These are phyloP conservation scores for Aspergillus saccharolyticus DNA, from an alignment of 495 filamentous ascomycete species.

Conservation along the genomic window DNA sequence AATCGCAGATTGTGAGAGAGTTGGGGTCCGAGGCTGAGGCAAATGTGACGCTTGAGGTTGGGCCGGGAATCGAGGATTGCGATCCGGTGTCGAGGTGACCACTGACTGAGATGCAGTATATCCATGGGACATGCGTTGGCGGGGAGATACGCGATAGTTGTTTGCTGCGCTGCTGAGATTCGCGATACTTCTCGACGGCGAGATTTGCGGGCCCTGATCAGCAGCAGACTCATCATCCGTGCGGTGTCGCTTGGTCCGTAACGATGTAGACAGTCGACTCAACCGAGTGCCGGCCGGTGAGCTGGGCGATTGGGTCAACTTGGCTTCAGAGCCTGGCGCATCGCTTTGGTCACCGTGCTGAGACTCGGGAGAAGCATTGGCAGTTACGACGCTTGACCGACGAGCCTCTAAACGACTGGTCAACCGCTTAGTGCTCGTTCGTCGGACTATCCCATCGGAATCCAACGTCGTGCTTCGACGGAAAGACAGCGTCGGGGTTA, in stretches of 20 bases:
- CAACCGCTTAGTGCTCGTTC: conserved; percentile 55
- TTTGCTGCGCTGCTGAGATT: conserved; percentile 31
- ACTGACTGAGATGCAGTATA: conserved; percentile 33
- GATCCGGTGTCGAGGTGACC: conserved; percentile 22
- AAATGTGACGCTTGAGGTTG: conserved; percentile 22
- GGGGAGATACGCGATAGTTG: conserved; percentile 26
- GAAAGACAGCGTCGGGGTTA: conserved; percentile 26
- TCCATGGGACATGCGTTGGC: conserved; percentile 39
- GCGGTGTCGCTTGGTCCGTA: conserved; percentile 31
- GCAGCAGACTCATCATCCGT: conserved; percentile 31
- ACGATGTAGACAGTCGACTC: conserved; percentile 35
- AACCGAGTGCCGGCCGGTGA: conserved; percentile 30
- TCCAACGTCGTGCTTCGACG: conserved; percentile 42
- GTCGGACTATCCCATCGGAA: conserved; percentile 29
- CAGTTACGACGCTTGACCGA: conserved; percentile 55
- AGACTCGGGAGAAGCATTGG: conserved; percentile 19
- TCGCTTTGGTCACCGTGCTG: conserved; percentile 3
- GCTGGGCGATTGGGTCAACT: conserved; percentile 25
- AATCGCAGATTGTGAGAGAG: conserved; percentile 36
- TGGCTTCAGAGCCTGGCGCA: conserved; percentile 19
- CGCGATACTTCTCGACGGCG: conserved; percentile 37
- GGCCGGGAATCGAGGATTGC: conserved; percentile 18
- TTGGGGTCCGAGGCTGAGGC: conserved; percentile 37
- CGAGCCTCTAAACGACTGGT: conserved; percentile 69
- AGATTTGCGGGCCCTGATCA: conserved; percentile 18